Evolutionary conservation across 306 rosid species (phyloP).

Genomic region (Urtica urens): DNA sequence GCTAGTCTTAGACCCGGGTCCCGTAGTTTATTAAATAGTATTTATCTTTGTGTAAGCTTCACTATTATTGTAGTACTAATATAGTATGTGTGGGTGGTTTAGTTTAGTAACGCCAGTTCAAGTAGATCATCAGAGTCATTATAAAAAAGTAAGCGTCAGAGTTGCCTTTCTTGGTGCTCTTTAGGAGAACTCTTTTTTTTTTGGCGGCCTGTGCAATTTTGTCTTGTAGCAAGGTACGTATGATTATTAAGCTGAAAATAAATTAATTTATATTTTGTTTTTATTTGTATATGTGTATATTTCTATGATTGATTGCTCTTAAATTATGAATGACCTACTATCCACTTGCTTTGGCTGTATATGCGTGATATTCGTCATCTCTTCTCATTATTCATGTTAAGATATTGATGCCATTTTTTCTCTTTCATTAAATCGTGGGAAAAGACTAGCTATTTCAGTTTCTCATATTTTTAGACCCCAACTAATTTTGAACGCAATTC

Average conservation of each 20-base stretch:
- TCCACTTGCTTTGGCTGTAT: too few relatives aligned
- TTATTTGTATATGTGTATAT: too few relatives aligned
- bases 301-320: too few relatives aligned
- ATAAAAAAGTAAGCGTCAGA: conserved; percentile 14
- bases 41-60: background rate
- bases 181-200: background rate
- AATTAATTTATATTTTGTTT: too few relatives aligned
- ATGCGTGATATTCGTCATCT: too few relatives aligned
- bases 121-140: background rate
- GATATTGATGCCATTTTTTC: too few relatives aligned
- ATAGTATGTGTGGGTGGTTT: background rate
- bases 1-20: conserved; percentile 1
- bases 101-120: conserved; percentile 2
- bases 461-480: too few relatives aligned
- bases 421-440: too few relatives aligned
- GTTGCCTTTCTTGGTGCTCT: conserved; percentile 15
- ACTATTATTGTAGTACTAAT: background rate
- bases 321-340: too few relatives aligned
- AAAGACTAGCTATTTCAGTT: too few relatives aligned
- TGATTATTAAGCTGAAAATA: background rate
- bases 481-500: too few relatives aligned
- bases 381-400: too few relatives aligned
- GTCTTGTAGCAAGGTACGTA: conserved; percentile 12
- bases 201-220: conserved; percentile 32
- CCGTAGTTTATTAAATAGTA: conserved; percentile 7